phyloP scores from a whole-genome alignment of 139 green algal genomes.

The Volvox reticuliferus region DNA sequence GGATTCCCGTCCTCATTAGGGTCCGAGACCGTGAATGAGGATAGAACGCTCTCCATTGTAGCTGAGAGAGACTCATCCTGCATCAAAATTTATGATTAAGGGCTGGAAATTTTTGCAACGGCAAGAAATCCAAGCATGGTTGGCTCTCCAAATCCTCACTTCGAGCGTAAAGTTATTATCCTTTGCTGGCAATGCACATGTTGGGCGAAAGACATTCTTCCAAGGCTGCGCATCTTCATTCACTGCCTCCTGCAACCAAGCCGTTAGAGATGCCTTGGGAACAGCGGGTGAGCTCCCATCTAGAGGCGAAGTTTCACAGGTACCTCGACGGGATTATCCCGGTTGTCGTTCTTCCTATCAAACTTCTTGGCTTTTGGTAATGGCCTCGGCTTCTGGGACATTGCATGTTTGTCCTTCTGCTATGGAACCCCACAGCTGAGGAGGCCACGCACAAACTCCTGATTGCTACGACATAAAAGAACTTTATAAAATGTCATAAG shows the following conservation, averaged over 20 bases:
- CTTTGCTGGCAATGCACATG: background rate
- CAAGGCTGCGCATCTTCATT: conserved; percentile 35
- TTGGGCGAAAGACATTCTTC: conserved; percentile 32
- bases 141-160: conserved; percentile 5
- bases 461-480: background rate
- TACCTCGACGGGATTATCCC: conserved; percentile 1
- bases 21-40: conserved; percentile 40
- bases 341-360: background rate
- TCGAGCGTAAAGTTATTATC: conserved; percentile 54
- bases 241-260: conserved; percentile 1
- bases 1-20: conserved; percentile 50
- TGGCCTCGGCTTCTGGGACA: conserved; percentile 6
- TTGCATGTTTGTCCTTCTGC: conserved; percentile 23
- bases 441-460: background rate
- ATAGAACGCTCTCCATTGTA: conserved; percentile 31
- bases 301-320: too few relatives aligned
- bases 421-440: background rate
- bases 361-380: conserved; percentile 16
- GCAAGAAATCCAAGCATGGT: background rate
- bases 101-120: too few relatives aligned
- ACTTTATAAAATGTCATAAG: too few relatives aligned
- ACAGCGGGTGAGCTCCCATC: too few relatives aligned
- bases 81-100: background rate
- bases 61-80: background rate
- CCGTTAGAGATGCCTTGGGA: background rate